phyloP scores from a whole-genome alignment of 23 red algal genomes.

The Chondrus crispus region DNA sequence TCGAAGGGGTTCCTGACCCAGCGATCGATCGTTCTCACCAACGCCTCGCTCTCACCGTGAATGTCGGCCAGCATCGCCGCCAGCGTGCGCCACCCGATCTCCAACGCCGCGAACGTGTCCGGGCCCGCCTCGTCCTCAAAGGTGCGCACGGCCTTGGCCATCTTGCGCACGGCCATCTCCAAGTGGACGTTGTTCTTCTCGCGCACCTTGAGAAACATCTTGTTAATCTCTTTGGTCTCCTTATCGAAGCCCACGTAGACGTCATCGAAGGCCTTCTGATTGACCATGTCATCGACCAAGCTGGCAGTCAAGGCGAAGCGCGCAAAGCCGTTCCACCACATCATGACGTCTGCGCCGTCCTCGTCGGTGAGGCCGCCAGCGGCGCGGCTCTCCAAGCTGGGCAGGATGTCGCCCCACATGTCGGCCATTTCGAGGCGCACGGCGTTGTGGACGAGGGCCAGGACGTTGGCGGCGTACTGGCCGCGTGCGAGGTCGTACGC shows the following conservation, averaged over 20 bases:
- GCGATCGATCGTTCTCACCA: constrained; percentile 36
- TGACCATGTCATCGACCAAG: constrained; percentile 63
- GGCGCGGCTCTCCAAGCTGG: constrained; percentile 30
- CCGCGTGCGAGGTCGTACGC: constrained; percentile 44
- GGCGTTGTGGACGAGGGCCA: constrained; percentile 52
- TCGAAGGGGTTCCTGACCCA: constrained; percentile 59
- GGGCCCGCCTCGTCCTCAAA: constrained; percentile 14
- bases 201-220: constrained; percentile 55
- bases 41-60: constrained; percentile 14
- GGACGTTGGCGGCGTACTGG: constrained; percentile 55
- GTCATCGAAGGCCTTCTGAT: constrained; percentile 55
- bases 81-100: constrained; percentile 48
- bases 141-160: constrained; percentile 44
- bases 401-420: constrained; percentile 66
- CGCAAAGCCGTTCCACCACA: constrained; percentile 65
- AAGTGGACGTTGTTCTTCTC: constrained; percentile 63
- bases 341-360: constrained; percentile 30
- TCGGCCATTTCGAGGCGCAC: constrained; percentile 65
- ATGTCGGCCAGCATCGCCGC: constrained; percentile 53
- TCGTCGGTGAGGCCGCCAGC: constrained; percentile 15
- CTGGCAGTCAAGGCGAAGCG: constrained; percentile 56
- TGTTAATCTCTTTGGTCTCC: constrained; percentile 47
- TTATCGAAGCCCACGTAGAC: constrained; percentile 66
- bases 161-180: constrained; percentile 53
- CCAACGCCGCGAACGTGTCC: constrained; percentile 9